A percentile compares a stretch with the other conserved stretches of the same genome.
These are phyloP conservation scores for Kwoniella newhampshirensis DNA, from an alignment of 768 basidiomycete species.

Conservation along the genomic window DNA sequence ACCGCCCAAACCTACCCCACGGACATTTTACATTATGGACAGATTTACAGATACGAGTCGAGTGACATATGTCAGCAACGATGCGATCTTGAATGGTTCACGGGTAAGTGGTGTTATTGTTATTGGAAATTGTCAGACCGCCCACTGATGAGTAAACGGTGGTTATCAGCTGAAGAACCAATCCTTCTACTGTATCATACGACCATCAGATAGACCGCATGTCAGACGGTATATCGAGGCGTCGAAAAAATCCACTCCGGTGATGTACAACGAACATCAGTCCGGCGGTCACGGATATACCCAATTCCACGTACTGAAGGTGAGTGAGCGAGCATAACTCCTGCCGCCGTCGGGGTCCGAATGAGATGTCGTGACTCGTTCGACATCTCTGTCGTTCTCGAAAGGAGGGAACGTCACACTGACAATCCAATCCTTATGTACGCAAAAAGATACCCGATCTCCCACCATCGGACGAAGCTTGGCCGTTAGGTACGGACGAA, in stretches of 20 bases:
- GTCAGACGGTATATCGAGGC: constrained; percentile 34
- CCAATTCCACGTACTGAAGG: constrained; percentile 35
- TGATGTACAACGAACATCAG: constrained; percentile 21
- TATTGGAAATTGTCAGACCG: background rate
- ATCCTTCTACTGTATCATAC: constrained; percentile 42
- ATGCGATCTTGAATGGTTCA: constrained; percentile 28
- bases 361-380: no score
- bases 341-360: no score
- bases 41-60: constrained; percentile 39
- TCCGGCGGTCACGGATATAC: constrained; percentile 37
- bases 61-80: constrained; percentile 42
- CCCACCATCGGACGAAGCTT: constrained; percentile 29
- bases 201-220: constrained; percentile 32
- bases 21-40: constrained; percentile 46
- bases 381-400: background rate
- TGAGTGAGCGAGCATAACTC: constrained; percentile 12
- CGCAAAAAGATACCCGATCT: constrained; percentile 40
- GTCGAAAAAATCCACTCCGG: constrained; percentile 37
- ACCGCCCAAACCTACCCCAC: constrained; percentile 16
- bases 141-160: background rate
- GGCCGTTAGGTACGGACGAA: constrained; percentile 42
- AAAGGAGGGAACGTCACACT: background rate
- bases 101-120: constrained; percentile 21
- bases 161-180: constrained; percentile 26
- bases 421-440: background rate